Conservation (phyloP, 1,284 basidiomycete species). For the Apiotrichum akiyoshidainum region DNA sequence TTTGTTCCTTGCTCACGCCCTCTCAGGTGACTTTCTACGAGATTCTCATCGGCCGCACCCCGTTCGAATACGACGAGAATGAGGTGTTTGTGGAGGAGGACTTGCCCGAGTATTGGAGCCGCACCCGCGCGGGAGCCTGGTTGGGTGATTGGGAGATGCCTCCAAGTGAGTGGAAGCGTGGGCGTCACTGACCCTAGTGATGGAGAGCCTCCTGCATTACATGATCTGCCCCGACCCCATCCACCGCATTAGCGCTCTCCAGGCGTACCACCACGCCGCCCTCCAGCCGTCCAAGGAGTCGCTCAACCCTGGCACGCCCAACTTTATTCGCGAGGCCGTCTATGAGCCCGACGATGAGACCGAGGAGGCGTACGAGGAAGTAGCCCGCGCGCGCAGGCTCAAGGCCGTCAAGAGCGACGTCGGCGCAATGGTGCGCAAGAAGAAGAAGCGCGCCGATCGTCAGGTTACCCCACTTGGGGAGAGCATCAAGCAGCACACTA, state of each 20-base stretch:
- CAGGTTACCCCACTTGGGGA: constrained; percentile 31
- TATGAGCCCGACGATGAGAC: constrained; percentile 6
- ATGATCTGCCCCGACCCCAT: constrained; percentile 47
- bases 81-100: constrained; percentile 77
- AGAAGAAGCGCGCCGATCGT: constrained; percentile 6
- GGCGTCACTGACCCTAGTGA: constrained; percentile 22
- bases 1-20: background rate
- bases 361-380: background rate
- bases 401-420: constrained; percentile 20
- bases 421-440: constrained; percentile 21
- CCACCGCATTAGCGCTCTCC: constrained; percentile 38
- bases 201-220: constrained; percentile 37
- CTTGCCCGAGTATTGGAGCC: constrained; percentile 74
- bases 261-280: constrained; percentile 43
- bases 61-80: constrained; percentile 77
- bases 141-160: constrained; percentile 72
- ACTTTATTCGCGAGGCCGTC: constrained; percentile 44
- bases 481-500: constrained; percentile 41
- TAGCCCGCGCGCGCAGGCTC: constrained; percentile 8
- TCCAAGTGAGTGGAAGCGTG: constrained; percentile 43
- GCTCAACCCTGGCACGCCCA: constrained; percentile 40
- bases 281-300: constrained; percentile 25
- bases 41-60: constrained; percentile 81
- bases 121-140: constrained; percentile 77
- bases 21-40: constrained; percentile 77